Conservation (phyloP, 2,329 filamentous ascomycete genomes). For the Aspergillus fijiensis region DNA sequence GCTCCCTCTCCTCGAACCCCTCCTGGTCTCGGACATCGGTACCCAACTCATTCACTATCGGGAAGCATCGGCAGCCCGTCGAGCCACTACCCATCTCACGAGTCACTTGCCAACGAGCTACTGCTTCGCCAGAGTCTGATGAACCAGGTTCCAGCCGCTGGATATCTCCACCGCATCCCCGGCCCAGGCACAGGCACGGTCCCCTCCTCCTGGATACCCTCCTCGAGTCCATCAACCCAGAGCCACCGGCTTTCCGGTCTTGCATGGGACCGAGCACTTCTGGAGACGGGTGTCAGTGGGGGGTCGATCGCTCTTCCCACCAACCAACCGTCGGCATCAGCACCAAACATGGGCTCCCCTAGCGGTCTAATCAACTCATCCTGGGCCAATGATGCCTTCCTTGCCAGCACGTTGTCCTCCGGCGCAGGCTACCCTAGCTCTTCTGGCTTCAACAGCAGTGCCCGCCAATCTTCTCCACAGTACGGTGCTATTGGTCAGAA, state of each 20-base stretch:
- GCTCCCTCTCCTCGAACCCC: slow-evolving; percentile 40
- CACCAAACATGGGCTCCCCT: slow-evolving; percentile 7
- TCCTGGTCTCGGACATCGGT: slow-evolving; percentile 33
- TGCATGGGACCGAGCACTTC: slow-evolving; percentile 27
- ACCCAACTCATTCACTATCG: slow-evolving; percentile 18
- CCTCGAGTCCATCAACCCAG: slow-evolving; percentile 16
- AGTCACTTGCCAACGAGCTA: slow-evolving; percentile 27
- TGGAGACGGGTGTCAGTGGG: slow-evolving; percentile 15
- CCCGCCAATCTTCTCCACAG: slow-evolving; percentile 31
- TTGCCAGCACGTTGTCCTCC: slow-evolving; percentile 32
- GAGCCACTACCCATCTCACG: slow-evolving; percentile 26
- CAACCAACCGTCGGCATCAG: slow-evolving; percentile 22
- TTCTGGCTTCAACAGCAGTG: slow-evolving; percentile 22
- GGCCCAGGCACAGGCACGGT: not conserved
- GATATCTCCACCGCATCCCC: slow-evolving; percentile 18
- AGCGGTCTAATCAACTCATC: slow-evolving; percentile 31
- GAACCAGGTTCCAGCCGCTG: slow-evolving; percentile 24
- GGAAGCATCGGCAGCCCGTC: slow-evolving; percentile 16
- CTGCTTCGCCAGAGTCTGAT: slow-evolving; percentile 30
- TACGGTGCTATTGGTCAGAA: slow-evolving; percentile 48
- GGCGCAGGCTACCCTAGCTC: slow-evolving; percentile 23
- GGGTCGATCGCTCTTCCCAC: slow-evolving; percentile 25
- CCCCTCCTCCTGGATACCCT: slow-evolving; percentile 28
- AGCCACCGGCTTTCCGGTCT: slow-evolving; percentile 20
- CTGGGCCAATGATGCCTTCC: slow-evolving; percentile 40